Percentiles rank a stretch among this genome's conserved stretches.
Conservation (phyloP, 139 green algal genomes). For the Micractinium conductrix region DNA sequence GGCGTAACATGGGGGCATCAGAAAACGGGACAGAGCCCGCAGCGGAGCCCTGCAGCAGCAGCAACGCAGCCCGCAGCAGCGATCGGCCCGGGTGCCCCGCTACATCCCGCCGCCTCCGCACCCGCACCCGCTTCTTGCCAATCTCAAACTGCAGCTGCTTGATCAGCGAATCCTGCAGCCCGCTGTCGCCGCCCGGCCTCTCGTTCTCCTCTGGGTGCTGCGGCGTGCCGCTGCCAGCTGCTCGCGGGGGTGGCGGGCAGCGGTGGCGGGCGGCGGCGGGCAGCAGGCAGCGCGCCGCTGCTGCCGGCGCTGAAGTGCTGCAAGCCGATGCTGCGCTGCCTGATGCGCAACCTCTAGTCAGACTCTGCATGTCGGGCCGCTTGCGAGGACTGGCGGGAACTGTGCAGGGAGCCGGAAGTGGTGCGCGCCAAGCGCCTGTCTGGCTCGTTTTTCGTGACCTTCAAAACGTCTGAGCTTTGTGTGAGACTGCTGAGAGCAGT, state of each 20-base stretch:
- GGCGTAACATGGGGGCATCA: not conserved
- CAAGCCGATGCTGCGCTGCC: not conserved
- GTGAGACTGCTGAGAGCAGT: too few relatives aligned
- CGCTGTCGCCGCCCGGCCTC: conserved; percentile 8
- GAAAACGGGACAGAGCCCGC: not conserved
- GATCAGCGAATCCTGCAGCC: conserved; percentile 51
- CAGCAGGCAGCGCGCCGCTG: not conserved
- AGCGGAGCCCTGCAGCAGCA: not conserved
- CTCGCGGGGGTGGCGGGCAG: not conserved
- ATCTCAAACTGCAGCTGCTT: conserved; percentile 61
- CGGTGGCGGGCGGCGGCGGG: not conserved
- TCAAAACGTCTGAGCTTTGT: too few relatives aligned
- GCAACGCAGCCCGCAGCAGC: too few relatives aligned
- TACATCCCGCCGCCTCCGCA: not conserved
- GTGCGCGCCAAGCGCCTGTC: too few relatives aligned
- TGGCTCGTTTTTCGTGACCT: too few relatives aligned
- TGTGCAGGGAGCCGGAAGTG: too few relatives aligned
- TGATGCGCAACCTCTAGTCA: not conserved
- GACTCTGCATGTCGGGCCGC: too few relatives aligned
- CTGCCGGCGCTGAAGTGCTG: not conserved
- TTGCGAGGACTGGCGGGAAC: too few relatives aligned
- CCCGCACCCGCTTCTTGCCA: conserved; percentile 53
- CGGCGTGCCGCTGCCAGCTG: not conserved
- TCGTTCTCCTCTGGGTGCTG: conserved; percentile 25
- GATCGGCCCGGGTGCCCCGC: not conserved